phyloP scores from a whole-genome alignment of 2,329 filamentous ascomycete genomes.

The Thelonectria discophora region DNA sequence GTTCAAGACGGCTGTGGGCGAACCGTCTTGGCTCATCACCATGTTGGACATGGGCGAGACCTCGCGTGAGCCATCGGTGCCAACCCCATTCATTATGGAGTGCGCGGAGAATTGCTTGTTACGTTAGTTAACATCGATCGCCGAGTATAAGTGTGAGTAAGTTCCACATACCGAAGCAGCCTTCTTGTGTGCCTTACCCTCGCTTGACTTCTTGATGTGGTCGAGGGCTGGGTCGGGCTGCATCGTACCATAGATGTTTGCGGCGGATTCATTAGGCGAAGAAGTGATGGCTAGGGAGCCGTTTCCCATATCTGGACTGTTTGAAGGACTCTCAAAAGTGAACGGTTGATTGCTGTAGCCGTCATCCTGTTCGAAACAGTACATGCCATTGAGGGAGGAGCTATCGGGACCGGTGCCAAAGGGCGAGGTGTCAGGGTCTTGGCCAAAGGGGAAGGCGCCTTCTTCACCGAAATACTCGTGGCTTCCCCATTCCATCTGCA shows the following conservation, averaged over 20 bases:
- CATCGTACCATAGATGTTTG: slow-evolving; percentile 47
- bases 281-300: slow-evolving; percentile 47
- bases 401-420: slow-evolving; percentile 15
- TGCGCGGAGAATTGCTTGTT: slow-evolving; percentile 60
- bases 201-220: slow-evolving; percentile 15
- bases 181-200: slow-evolving; percentile 45
- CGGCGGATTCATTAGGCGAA: slow-evolving; percentile 54
- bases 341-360: slow-evolving; percentile 60
- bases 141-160: background rate
- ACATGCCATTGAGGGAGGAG: slow-evolving; percentile 43
- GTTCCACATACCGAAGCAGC: slow-evolving; percentile 51
- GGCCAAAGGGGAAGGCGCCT: slow-evolving; percentile 20
- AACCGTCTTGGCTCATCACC: slow-evolving; percentile 61
- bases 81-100: slow-evolving; percentile 60
- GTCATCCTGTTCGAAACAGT: slow-evolving; percentile 50
- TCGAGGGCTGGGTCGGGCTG: slow-evolving; percentile 40
- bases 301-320: slow-evolving; percentile 58
- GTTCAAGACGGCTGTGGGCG: slow-evolving; percentile 58
- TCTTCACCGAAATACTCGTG: slow-evolving; percentile 40
- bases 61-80: slow-evolving; percentile 60
- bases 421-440: slow-evolving; percentile 20
- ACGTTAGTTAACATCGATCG: slow-evolving; percentile 40
- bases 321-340: slow-evolving; percentile 67
- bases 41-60: slow-evolving; percentile 63
- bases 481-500: slow-evolving; percentile 56